Conservation (phyloP, 139 green algal genomes). For the Zygnema cylindricum region DNA sequence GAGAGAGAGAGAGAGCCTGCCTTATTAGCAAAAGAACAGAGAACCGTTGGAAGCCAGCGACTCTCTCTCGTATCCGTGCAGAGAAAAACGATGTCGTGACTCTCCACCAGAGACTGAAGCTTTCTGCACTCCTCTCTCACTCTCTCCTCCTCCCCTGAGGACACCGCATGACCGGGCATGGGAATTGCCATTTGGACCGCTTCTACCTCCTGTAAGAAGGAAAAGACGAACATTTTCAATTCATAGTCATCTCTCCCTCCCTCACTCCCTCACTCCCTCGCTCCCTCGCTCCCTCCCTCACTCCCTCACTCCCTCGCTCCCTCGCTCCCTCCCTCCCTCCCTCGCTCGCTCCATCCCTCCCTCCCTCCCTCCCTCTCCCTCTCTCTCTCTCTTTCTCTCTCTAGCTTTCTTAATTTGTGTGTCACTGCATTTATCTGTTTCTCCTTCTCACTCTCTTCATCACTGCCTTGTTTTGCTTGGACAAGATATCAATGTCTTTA, state of each 20-base stretch:
- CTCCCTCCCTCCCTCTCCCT: too few relatives aligned
- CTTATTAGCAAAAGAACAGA: conserved; percentile 72
- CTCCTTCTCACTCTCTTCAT: too few relatives aligned
- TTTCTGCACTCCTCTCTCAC: conserved; percentile 49
- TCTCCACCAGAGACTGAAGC: conserved; percentile 70
- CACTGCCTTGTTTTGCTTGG: too few relatives aligned
- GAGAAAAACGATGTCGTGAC: conserved; percentile 90
- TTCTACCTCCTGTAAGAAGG: background rate
- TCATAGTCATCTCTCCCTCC: too few relatives aligned
- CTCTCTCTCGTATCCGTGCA: conserved; percentile 95
- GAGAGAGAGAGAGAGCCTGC: conserved; percentile 2
- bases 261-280: background rate
- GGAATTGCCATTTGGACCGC: conserved; percentile 48
- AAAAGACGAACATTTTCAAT: background rate
- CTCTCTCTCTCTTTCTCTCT: background rate
- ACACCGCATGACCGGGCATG: conserved; percentile 55
- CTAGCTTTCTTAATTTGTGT: background rate
- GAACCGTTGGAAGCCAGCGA: conserved; percentile 90
- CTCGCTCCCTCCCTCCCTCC: background rate
- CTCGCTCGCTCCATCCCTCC: too few relatives aligned
- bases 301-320: background rate
- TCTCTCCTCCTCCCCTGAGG: background rate
- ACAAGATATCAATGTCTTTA: too few relatives aligned
- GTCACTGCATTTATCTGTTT: background rate
- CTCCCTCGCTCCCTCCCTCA: background rate